Percentiles rank a stretch among this genome's conserved stretches.
Conservation (phyloP, 768 basidiomycete species). For the Coprinopsis marcescibilis region DNA sequence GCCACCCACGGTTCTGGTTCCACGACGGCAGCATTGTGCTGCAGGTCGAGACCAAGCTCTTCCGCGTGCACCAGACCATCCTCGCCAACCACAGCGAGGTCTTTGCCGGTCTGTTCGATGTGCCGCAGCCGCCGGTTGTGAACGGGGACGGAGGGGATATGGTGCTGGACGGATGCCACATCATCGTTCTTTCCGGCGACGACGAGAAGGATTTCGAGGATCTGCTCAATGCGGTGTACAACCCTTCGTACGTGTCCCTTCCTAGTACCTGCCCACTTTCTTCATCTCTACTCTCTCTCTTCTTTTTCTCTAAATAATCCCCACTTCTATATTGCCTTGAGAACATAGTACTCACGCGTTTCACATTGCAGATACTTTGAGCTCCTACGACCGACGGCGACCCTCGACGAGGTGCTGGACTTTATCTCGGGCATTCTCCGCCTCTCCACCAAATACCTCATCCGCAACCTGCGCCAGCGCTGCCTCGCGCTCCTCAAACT, state of each 20-base stretch:
- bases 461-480: conserved; percentile 44
- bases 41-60: conserved; percentile 32
- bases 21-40: conserved; percentile 43
- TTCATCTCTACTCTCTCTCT: too few species aligned
- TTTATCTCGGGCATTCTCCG: conserved; percentile 51
- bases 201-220: conserved; percentile 40
- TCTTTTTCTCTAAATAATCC: too few species aligned
- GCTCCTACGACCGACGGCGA: conserved; percentile 24
- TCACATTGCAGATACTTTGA: conserved; percentile 27
- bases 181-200: conserved; percentile 44
- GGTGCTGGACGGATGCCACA: conserved; percentile 43
- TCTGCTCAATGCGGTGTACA: conserved; percentile 47
- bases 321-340: too few species aligned
- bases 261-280: conserved; percentile 5
- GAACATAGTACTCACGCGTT: background rate
- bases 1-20: conserved; percentile 35
- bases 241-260: conserved; percentile 35
- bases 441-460: conserved; percentile 60
- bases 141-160: conserved; percentile 18
- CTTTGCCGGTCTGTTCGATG: conserved; percentile 54
- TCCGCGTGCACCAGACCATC: conserved; percentile 42
- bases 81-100: conserved; percentile 55
- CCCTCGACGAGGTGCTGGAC: conserved; percentile 38
- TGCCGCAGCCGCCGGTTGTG: conserved; percentile 47
- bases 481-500: conserved; percentile 43